Evolutionary conservation across 768 basidiomycete genomes (phyloP).

Genomic region (Boletus subparvulus): DNA sequence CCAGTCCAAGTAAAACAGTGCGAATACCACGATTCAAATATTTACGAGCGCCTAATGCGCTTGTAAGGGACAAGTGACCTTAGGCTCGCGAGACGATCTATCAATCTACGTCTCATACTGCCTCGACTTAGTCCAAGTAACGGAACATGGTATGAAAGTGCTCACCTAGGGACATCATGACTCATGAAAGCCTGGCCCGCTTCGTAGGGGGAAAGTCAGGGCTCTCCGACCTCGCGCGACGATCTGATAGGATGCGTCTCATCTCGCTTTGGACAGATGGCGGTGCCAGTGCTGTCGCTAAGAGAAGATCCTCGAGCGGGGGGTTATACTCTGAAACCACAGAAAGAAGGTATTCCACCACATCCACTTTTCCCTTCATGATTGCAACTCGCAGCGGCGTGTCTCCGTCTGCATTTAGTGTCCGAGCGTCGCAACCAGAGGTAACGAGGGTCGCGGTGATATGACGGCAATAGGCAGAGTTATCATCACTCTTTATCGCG

Average conservation of each 20-base stretch:
- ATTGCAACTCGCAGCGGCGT: not conserved
- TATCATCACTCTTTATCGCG: not conserved
- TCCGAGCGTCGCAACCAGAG: not conserved
- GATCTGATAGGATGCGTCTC: not conserved
- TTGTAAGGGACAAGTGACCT: too few species aligned
- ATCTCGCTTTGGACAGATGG: not conserved
- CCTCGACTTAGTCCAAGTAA: not conserved
- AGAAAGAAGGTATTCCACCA: conserved; percentile 1
- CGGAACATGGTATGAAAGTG: not conserved
- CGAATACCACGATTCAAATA: too few species aligned
- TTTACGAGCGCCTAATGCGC: too few species aligned
- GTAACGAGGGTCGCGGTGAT: not conserved
- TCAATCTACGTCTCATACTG: too few species aligned
- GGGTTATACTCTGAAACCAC: not conserved
- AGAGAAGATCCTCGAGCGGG: not conserved
- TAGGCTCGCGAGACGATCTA: too few species aligned
- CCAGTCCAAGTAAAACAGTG: too few species aligned
- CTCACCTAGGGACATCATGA: not conserved
- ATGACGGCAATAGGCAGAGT: not conserved
- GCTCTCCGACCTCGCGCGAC: not conserved
- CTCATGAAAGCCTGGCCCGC: not conserved
- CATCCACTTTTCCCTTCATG: not conserved
- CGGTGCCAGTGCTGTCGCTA: not conserved
- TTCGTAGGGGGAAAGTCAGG: not conserved
- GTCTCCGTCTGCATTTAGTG: not conserved